Evolutionary conservation across 805 yeast genomes (phyloP).

Genomic region (Kodamaea neixiangensis): DNA sequence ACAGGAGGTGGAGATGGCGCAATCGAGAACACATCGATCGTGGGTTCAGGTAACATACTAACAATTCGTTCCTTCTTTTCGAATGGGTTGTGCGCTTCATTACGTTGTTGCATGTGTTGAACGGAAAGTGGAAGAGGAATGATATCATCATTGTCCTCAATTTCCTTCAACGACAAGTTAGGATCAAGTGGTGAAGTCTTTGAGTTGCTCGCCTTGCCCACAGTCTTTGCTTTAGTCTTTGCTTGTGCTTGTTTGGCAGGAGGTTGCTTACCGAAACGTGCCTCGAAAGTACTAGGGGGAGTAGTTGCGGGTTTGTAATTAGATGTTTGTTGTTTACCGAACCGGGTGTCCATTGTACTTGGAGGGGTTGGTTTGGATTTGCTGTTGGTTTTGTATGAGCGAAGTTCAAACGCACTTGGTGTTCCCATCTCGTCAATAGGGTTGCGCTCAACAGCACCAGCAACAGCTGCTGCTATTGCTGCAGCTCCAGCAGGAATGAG

Average conservation of each 20-base stretch:
- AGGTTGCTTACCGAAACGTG: conserved; percentile 1
- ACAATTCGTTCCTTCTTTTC: conserved; percentile 6
- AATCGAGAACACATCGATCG: conserved; percentile 11
- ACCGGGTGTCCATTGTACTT: neutral
- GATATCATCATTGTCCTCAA: neutral
- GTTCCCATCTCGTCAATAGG: neutral
- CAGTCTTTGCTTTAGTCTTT: conserved; percentile 5
- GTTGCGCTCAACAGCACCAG: neutral
- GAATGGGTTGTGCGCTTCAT: neutral
- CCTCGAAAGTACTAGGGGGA: neutral
- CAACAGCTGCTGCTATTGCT: neutral
- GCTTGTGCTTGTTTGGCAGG: neutral
- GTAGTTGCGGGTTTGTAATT: neutral
- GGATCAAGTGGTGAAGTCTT: conserved; percentile 2
- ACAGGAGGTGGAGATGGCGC: neutral
- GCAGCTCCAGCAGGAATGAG: neutral
- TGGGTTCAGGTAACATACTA: conserved; percentile 16
- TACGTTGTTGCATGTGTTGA: neutral
- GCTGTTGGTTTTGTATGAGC: neutral
- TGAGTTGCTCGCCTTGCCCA: neutral
- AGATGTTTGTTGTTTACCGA: neutral
- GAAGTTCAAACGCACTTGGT: neutral
- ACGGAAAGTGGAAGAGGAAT: neutral
- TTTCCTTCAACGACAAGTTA: neutral
- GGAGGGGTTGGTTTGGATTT: neutral